Evolutionary conservation across 2,329 filamentous ascomycete genomes (phyloP).

Genomic region (Raffaelea ambrosiae): DNA sequence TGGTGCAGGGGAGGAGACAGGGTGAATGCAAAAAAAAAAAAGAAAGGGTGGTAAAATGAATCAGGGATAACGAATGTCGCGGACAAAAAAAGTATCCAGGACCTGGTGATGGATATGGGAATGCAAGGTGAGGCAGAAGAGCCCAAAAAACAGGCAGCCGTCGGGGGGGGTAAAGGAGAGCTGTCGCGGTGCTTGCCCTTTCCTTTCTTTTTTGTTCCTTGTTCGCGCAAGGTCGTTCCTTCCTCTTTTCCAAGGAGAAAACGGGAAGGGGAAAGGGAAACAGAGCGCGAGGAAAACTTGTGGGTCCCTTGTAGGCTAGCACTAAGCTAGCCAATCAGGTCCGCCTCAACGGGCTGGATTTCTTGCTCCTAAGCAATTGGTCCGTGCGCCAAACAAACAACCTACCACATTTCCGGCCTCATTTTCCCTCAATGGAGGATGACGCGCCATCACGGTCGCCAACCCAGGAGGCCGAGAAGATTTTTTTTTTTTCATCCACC

Average conservation of each 20-base stretch:
- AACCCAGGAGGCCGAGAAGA: not conserved
- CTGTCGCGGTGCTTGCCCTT: no score
- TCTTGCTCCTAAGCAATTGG: not conserved
- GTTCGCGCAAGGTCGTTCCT: not conserved
- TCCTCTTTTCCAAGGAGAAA: not conserved
- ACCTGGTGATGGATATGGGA: no score
- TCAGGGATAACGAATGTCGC: no score
- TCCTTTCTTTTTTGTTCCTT: no score
- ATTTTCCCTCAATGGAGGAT: not conserved
- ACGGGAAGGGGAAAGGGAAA: not conserved
- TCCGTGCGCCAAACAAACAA: slow-evolving; percentile 5
- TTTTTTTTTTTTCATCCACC: not conserved
- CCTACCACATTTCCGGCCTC: not conserved
- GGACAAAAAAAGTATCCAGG: no score
- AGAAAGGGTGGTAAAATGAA: no score
- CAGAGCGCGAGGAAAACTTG: not conserved
- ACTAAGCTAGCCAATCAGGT: not conserved
- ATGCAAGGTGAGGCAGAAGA: no score
- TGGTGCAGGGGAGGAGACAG: no score
- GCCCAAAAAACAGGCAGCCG: no score
- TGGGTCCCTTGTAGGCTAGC: not conserved
- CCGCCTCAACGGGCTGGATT: not conserved
- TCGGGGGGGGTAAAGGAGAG: no score
- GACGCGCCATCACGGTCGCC: no score
- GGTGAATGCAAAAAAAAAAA: no score